These are phyloP conservation scores for Xylariaceae sp. DNA, from an alignment of 2,329 filamentous ascomycete species.

Conservation along the genomic window DNA sequence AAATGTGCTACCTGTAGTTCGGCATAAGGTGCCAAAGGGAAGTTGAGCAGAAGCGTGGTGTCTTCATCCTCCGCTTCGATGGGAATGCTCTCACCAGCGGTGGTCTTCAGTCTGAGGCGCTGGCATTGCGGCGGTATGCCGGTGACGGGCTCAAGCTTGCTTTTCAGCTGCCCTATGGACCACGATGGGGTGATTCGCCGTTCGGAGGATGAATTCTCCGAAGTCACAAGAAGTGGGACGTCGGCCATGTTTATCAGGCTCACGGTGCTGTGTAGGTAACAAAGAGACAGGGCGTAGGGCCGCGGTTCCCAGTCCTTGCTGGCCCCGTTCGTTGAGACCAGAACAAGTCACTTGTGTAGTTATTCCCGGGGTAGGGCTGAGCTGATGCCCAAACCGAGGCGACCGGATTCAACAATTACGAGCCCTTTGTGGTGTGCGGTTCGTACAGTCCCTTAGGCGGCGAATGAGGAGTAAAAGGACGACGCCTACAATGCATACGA, in stretches of 20 bases:
- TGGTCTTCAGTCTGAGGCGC: constrained; percentile 65
- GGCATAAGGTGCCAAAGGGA: constrained; percentile 67
- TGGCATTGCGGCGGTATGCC: constrained; percentile 81
- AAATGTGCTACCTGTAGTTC: constrained; percentile 68
- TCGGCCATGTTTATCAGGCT: constrained; percentile 54
- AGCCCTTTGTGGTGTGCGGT: constrained; percentile 4
- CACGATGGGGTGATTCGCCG: constrained; percentile 89
- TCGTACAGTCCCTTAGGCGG: background rate
- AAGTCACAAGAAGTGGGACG: constrained; percentile 69
- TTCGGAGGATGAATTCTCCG: constrained; percentile 76
- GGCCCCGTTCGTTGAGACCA: constrained; percentile 11
- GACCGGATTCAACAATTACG: constrained; percentile 1
- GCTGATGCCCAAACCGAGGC: constrained; percentile 14
- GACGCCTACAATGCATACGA: background rate
- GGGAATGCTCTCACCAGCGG: constrained; percentile 56
- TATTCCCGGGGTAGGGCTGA: constrained; percentile 21
- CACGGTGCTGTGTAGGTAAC: background rate
- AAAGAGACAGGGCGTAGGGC: constrained; percentile 4
- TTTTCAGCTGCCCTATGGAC: constrained; percentile 78
- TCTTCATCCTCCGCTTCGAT: constrained; percentile 73
- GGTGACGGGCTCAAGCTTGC: constrained; percentile 87
- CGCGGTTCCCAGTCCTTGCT: constrained; percentile 6
- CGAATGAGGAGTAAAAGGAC: background rate
- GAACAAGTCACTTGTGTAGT: background rate
- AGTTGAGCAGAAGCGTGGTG: constrained; percentile 56